Evolutionary conservation across 176 grass and related monocot species (phyloP), one percentile per base, ranked within the genome.

Genomic region (Ananas comosus): DNA sequence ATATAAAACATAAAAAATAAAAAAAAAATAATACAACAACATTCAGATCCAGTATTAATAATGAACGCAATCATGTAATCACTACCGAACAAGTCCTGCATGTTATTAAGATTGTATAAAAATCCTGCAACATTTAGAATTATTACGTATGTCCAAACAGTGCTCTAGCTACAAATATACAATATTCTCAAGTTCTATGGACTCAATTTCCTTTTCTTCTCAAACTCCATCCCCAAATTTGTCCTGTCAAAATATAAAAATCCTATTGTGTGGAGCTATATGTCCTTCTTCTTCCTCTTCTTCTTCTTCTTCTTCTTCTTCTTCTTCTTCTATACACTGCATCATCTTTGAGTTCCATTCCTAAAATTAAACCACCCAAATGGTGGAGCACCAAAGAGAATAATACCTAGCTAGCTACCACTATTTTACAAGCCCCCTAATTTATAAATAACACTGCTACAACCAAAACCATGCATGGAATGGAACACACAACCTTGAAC

Each of bases 401-500:
- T 27, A 27, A 27, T 74, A 65, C 42, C 42, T 63, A 83, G 65
- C 73, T 59, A 14, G 51, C 59, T 29, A 51, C 80, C 61, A 82
- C 83, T 83, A 80, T 84, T 64, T 83, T 89, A 81, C 83, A 89
- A 80, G 86, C 85, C 67, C 80, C 74, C 89, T 88, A 88, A 65
- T 71, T 80, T 70, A 65, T 73, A 79, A 79, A 65, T 73, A 79
- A 79, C 59, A 81, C 72, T 59, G 16, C 49, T 33, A 18, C 13
- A 52, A 68, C 70, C 53, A 16, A 13, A 17, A 9, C 53, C 53
- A 57, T 17, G 53, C 53, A 57, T 57, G 0, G 56, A 14, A 57
- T 57, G 0, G 56, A 14, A 22, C 56, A 22, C 56, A 9, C 9
- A 61, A 24, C 64, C 12, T 28, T 12, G 25, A 25, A 29, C 12